Evolutionary conservation across 1,284 basidiomycete species (phyloP).

Genomic region (Rhodotorula sp.): DNA sequence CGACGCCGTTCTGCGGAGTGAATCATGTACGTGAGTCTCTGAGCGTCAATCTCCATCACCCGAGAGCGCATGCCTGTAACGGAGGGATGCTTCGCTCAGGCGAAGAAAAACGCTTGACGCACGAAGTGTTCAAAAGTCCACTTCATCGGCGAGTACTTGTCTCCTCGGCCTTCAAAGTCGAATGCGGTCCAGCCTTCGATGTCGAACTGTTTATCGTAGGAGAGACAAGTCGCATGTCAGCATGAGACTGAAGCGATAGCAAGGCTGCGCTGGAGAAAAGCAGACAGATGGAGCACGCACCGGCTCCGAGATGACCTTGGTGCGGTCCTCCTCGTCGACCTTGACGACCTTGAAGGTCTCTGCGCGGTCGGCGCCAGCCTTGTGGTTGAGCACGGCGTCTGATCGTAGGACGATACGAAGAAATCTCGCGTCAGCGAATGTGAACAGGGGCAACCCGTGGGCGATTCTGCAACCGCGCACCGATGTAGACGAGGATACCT

Average conservation of each 20-base stretch:
- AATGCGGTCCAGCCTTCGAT: slow-evolving; percentile 84
- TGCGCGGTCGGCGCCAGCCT: slow-evolving; percentile 70
- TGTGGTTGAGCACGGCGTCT: slow-evolving; percentile 57
- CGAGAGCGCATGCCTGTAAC: not conserved
- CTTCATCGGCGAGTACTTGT: slow-evolving; percentile 59
- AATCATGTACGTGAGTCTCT: not conserved
- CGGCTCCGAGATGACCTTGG: slow-evolving; percentile 58
- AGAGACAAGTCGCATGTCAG: too few relatives aligned
- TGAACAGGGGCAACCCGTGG: not conserved
- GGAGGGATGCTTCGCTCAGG: not conserved
- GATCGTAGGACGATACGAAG: slow-evolving; percentile 30
- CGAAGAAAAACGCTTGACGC: not conserved
- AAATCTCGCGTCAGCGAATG: slow-evolving; percentile 22
- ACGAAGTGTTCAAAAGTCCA: slow-evolving; percentile 49
- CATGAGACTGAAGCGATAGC: too few relatives aligned
- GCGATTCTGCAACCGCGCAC: slow-evolving; percentile 49
- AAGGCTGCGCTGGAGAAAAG: too few relatives aligned
- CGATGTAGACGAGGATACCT: slow-evolving; percentile 55
- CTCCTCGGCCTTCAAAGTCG: slow-evolving; percentile 72
- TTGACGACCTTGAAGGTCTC: slow-evolving; percentile 74
- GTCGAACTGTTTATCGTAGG: slow-evolving; percentile 50
- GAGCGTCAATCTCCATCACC: not conserved
- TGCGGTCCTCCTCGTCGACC: slow-evolving; percentile 60
- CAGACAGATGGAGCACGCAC: not conserved
- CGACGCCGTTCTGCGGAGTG: slow-evolving; percentile 59